phyloP scores from a whole-genome alignment of 306 rosid species.

The Castanea sativa region DNA sequence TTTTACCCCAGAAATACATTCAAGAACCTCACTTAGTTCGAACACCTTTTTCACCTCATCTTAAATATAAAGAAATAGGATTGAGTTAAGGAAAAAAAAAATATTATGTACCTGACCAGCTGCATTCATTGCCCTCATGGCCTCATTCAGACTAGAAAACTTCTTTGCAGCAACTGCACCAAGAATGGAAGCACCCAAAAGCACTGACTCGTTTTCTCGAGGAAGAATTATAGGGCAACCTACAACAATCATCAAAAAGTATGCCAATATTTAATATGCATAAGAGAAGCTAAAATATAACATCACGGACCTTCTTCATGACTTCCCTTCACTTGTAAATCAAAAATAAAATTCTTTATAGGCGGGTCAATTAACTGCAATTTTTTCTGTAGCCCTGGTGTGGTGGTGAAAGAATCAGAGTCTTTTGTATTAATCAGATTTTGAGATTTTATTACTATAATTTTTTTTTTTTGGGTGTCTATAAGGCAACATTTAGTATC shows the following conservation, averaged over 20 bases:
- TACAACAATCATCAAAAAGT: constrained; percentile 21
- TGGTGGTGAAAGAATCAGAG: background rate
- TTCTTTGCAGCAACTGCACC: constrained; percentile 87
- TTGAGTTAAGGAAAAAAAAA: background rate
- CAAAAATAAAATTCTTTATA: background rate
- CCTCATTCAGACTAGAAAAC: constrained; percentile 65
- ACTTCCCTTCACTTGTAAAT: constrained; percentile 3
- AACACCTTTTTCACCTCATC: constrained; percentile 15
- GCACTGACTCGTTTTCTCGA: constrained; percentile 89
- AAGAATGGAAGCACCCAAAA: constrained; percentile 93
- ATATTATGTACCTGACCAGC: constrained; percentile 74
- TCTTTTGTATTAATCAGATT: background rate
- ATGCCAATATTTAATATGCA: background rate
- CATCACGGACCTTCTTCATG: background rate
- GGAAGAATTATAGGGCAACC: constrained; percentile 95
- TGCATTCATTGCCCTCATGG: constrained; percentile 85
- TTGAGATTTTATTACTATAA: background rate
- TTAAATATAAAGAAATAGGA: background rate
- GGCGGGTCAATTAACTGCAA: background rate
- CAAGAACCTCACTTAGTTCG: constrained; percentile 10
- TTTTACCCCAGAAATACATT: background rate
- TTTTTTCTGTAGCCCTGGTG: background rate
- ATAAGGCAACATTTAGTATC: too few relatives aligned
- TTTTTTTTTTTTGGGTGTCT: too few relatives aligned
- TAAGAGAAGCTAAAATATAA: background rate